Evolutionary conservation across 2,329 filamentous ascomycete genomes (phyloP).

Genomic region (Apiospora kogelbergensis): DNA sequence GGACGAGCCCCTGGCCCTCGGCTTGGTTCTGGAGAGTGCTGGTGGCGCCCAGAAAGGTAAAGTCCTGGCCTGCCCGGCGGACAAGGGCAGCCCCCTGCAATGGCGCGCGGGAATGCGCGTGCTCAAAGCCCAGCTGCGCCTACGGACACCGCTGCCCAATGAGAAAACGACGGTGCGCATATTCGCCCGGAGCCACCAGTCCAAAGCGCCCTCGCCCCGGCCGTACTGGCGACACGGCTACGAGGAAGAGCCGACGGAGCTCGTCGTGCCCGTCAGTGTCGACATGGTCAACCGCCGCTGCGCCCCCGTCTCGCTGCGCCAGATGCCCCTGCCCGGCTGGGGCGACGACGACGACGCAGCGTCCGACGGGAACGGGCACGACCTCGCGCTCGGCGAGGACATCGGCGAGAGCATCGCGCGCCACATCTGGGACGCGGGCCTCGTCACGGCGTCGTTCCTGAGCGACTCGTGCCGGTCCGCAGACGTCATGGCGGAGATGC

Average conservation of each 20-base stretch:
- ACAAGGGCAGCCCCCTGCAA: slow-evolving; percentile 20
- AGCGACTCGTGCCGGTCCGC: slow-evolving; percentile 22
- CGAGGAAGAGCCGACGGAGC: neutral
- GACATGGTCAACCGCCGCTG: neutral
- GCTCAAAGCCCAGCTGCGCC: slow-evolving; percentile 31
- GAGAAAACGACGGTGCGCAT: slow-evolving; percentile 9
- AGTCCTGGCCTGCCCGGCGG: slow-evolving; percentile 15
- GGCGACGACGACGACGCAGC: slow-evolving; percentile 22
- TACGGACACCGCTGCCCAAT: slow-evolving; percentile 14
- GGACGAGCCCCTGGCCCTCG: slow-evolving; percentile 42
- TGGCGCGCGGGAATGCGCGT: slow-evolving; percentile 39
- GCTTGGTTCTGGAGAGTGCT: slow-evolving; percentile 31
- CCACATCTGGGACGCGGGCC: slow-evolving; percentile 59
- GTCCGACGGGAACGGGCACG: slow-evolving; percentile 27
- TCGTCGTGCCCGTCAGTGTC: slow-evolving; percentile 19
- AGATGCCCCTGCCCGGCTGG: slow-evolving; percentile 17
- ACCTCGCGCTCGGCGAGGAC: slow-evolving; percentile 52
- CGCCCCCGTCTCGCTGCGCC: neutral
- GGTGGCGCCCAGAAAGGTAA: slow-evolving; percentile 20
- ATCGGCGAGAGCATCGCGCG: slow-evolving; percentile 61
- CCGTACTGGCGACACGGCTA: neutral
- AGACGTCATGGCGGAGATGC: slow-evolving; percentile 12
- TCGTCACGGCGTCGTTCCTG: slow-evolving; percentile 43
- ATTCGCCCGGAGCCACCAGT: neutral
- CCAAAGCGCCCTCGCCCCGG: neutral